Conservation (phyloP, 768 basidiomycete genomes). For the Russula compacta region DNA sequence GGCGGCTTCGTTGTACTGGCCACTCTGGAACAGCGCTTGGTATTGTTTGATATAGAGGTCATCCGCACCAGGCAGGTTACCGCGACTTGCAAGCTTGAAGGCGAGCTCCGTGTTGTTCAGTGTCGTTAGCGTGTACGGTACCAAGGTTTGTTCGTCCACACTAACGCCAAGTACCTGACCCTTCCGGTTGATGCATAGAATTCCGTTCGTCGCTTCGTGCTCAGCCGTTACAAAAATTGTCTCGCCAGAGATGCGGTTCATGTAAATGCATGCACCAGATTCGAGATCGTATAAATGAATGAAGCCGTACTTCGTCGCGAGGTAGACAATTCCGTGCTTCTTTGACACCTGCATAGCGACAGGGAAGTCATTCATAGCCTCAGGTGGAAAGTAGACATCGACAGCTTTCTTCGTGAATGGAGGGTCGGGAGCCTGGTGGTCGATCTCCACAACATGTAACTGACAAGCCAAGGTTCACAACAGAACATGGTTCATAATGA, state of each 20-base stretch:
- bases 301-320: slow-evolving; percentile 98
- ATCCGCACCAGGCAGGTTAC: slow-evolving; percentile 94
- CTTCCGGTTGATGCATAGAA: slow-evolving; percentile 99
- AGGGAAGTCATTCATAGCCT: slow-evolving; percentile 97
- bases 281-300: slow-evolving; percentile 99
- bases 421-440: slow-evolving; percentile 86
- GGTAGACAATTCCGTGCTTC: slow-evolving; percentile 93
- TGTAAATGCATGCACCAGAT: slow-evolving; percentile 94
- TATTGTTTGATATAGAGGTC: slow-evolving; percentile 94
- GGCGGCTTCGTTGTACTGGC: slow-evolving; percentile 89
- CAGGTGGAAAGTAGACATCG: slow-evolving; percentile 98
- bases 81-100: slow-evolving; percentile 94
- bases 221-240: slow-evolving; percentile 99
- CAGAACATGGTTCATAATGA: neutral
- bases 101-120: slow-evolving; percentile 97
- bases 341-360: slow-evolving; percentile 99
- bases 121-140: slow-evolving; percentile 88
- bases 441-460: slow-evolving; percentile 98
- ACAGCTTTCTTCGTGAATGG: slow-evolving; percentile 96
- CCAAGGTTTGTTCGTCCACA: slow-evolving; percentile 91
- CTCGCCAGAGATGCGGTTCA: slow-evolving; percentile 99
- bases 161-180: slow-evolving; percentile 96
- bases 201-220: slow-evolving; percentile 88
- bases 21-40: slow-evolving; percentile 78
- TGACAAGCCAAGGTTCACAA: slow-evolving; percentile 26